Percentiles rank a stretch among this genome's conserved stretches.
Evolutionary conservation across 75 land plant genomes (phyloP).

Genomic region (Pseudotsuga menziesii): DNA sequence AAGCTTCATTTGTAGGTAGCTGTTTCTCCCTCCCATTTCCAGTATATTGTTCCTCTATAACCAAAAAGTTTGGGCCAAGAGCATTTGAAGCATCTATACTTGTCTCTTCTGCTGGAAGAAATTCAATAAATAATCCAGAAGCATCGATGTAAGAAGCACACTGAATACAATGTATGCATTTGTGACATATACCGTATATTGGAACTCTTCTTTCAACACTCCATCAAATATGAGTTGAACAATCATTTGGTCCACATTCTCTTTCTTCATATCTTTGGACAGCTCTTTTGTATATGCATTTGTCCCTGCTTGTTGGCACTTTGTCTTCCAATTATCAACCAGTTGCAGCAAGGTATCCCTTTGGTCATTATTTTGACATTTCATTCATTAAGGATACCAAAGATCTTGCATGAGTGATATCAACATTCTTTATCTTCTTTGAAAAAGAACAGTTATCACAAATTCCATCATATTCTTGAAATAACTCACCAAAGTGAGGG

Average conservation of each 20-base stretch:
- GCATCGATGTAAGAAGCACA: too few species aligned
- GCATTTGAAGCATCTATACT: too few species aligned
- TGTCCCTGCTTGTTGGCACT: slow-evolving; percentile 26
- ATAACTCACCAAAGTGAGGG: slow-evolving; percentile 72
- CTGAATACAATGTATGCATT: slow-evolving; percentile 73
- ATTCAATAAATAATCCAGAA: too few species aligned
- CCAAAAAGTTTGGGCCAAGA: too few species aligned
- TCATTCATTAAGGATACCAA: slow-evolving; percentile 60
- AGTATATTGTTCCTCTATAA: too few species aligned
- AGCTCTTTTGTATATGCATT: slow-evolving; percentile 15
- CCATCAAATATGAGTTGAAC: slow-evolving; percentile 79
- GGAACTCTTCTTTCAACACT: slow-evolving; percentile 94
- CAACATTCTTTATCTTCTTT: slow-evolving; percentile 50
- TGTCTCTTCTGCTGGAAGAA: too few species aligned
- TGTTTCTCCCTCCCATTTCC: too few species aligned
- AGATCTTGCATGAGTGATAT: slow-evolving; percentile 64
- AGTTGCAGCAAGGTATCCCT: slow-evolving; percentile 84
- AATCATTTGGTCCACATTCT: slow-evolving; percentile 82
- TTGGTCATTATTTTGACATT: slow-evolving; percentile 54
- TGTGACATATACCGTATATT: slow-evolving; percentile 95
- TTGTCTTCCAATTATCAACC: slow-evolving; percentile 66
- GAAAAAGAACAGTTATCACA: slow-evolving; percentile 84
- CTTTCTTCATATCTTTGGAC: slow-evolving; percentile 63
- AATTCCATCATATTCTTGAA: slow-evolving; percentile 93
- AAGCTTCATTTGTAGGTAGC: too few species aligned